phyloP scores from a whole-genome alignment of 805 yeast species.

The Candida vartiovaarae region DNA sequence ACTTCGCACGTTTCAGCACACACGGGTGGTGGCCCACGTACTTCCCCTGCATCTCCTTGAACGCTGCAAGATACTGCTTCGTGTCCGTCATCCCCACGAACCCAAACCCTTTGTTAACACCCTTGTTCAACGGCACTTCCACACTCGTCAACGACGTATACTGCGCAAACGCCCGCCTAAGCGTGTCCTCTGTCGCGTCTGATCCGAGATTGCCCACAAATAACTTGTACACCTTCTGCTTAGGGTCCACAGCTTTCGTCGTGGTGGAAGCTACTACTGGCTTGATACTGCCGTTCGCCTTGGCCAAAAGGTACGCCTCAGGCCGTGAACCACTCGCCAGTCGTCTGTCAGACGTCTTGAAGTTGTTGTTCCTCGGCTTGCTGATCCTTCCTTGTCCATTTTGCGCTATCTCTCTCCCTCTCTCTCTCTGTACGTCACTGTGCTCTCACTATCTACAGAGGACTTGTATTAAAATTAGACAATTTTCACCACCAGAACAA shows the following conservation, averaged over 20 bases:
- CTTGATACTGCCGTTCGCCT: conserved; percentile 15
- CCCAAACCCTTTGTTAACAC: conserved; percentile 57
- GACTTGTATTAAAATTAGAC: too few relatives aligned
- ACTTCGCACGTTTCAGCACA: conserved; percentile 54
- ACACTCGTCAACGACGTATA: conserved; percentile 51
- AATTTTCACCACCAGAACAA: conserved; percentile 33
- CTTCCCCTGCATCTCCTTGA: conserved; percentile 70
- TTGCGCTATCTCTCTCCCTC: neutral
- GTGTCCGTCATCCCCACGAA: conserved; percentile 62
- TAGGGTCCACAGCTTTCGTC: neutral
- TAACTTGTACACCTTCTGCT: conserved; percentile 41
- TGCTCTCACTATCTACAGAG: neutral
- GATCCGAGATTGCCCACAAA: conserved; percentile 71
- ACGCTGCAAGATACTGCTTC: conserved; percentile 62
- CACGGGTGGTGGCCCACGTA: conserved; percentile 72
- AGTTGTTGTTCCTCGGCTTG: conserved; percentile 12
- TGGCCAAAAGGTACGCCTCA: conserved; percentile 35
- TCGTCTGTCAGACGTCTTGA: conserved; percentile 46
- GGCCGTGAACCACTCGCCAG: conserved; percentile 41
- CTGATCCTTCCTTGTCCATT: conserved; percentile 6
- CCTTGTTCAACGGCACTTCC: conserved; percentile 41
- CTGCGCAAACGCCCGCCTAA: conserved; percentile 46
- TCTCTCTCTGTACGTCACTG: neutral
- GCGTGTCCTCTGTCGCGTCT: conserved; percentile 53
- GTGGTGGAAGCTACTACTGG: conserved; percentile 9